Conservation (phyloP, 1,284 basidiomycete genomes). For the Papiliotrema flavescens region DNA sequence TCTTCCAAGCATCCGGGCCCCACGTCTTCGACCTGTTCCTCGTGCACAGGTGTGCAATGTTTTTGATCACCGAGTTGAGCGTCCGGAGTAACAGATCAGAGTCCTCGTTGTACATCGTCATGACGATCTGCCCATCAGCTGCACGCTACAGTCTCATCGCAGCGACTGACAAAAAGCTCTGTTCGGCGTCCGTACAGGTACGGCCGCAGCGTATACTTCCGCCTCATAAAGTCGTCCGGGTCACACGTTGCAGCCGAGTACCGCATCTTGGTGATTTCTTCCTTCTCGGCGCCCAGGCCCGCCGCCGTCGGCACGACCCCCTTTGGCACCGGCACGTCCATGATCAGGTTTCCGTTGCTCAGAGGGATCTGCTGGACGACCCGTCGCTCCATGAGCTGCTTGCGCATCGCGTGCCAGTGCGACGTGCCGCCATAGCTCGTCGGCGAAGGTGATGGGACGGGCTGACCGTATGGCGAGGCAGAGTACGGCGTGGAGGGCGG, state of each 20-base stretch:
- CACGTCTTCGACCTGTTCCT: constrained; percentile 82
- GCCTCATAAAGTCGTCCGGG: constrained; percentile 54
- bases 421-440: constrained; percentile 30
- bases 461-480: constrained; percentile 8
- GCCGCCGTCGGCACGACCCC: constrained; percentile 63
- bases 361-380: constrained; percentile 77
- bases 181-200: constrained; percentile 79
- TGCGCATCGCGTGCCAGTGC: constrained; percentile 39
- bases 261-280: constrained; percentile 79
- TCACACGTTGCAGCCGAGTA: constrained; percentile 52
- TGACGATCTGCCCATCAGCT: constrained; percentile 60
- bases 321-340: constrained; percentile 73
- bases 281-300: constrained; percentile 54
- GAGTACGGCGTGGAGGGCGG: constrained; percentile 11
- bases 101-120: constrained; percentile 96
- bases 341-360: constrained; percentile 74
- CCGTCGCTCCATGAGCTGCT: constrained; percentile 38
- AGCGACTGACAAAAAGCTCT: constrained; percentile 63
- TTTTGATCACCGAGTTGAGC: constrained; percentile 93
- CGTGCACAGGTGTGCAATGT: constrained; percentile 77
- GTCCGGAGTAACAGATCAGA: constrained; percentile 77
- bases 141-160: neutral
- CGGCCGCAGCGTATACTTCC: constrained; percentile 74
- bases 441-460: constrained; percentile 10
- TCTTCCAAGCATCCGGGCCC: constrained; percentile 93